Conservation (phyloP, 2,329 filamentous ascomycete genomes). For the Fusarium graminum region DNA sequence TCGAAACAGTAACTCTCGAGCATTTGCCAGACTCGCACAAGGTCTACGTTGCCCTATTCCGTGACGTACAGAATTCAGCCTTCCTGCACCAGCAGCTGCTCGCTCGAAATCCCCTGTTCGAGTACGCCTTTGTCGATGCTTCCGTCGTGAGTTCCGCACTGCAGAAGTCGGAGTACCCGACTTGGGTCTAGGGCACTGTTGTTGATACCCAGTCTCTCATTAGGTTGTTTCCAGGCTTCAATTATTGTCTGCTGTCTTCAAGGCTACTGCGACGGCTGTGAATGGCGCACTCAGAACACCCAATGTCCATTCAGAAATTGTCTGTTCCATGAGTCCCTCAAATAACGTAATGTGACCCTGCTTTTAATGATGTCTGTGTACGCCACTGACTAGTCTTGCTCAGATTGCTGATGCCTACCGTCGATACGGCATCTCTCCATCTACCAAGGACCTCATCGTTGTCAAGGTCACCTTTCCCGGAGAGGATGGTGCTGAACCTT, state of each 20-base stretch:
- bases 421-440: slow-evolving; percentile 82
- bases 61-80: slow-evolving; percentile 79
- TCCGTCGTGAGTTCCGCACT: slow-evolving; percentile 69
- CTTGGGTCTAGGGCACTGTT: slow-evolving; percentile 11
- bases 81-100: slow-evolving; percentile 87
- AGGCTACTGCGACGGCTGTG: slow-evolving; percentile 76
- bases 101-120: slow-evolving; percentile 84
- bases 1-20: slow-evolving; percentile 79
- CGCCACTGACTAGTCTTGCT: slow-evolving; percentile 20
- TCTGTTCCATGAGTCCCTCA: slow-evolving; percentile 82
- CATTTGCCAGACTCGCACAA: slow-evolving; percentile 77
- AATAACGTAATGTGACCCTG: slow-evolving; percentile 73
- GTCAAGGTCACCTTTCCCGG: slow-evolving; percentile 78
- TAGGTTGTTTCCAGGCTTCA: slow-evolving; percentile 80
- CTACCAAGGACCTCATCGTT: slow-evolving; percentile 79
- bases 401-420: slow-evolving; percentile 94
- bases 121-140: slow-evolving; percentile 95
- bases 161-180: slow-evolving; percentile 23
- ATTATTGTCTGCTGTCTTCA: slow-evolving; percentile 80
- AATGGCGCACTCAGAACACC: slow-evolving; percentile 77
- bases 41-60: slow-evolving; percentile 82
- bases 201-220: slow-evolving; percentile 17
- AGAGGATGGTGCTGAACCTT: slow-evolving; percentile 56
- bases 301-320: slow-evolving; percentile 91
- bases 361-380: not conserved